These are phyloP conservation scores for Raddia guianensis DNA, from an alignment of 176 grass and related monocot species.

Conservation along the genomic window DNA sequence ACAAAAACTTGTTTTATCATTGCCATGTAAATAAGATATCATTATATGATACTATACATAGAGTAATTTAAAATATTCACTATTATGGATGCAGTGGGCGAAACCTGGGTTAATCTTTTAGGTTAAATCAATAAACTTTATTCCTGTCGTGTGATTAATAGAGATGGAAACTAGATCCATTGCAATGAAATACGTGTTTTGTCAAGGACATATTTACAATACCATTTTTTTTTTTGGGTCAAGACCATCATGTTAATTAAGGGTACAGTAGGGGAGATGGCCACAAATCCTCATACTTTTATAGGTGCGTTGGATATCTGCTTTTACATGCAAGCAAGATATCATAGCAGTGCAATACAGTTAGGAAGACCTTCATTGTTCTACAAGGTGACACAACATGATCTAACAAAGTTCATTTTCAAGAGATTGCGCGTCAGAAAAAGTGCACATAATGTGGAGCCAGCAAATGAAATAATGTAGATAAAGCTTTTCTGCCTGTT, in stretches of 20 bases:
- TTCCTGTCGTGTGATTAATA: not conserved
- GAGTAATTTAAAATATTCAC: not conserved
- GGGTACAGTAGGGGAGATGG: not conserved
- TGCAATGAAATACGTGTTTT: not conserved
- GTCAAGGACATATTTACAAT: not conserved
- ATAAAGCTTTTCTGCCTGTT: conserved; percentile 22
- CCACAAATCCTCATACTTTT: not conserved
- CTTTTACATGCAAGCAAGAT: not conserved
- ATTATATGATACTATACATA: too few relatives aligned
- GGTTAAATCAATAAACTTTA: not conserved
- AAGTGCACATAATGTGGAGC: conserved; percentile 19
- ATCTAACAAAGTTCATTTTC: conserved; percentile 8
- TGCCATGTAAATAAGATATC: not conserved
- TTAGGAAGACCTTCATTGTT: conserved; percentile 25
- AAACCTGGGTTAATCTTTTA: not conserved
- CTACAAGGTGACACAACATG: conserved; percentile 6
- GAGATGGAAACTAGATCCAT: not conserved
- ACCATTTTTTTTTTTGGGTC: not conserved
- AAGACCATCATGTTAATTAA: not conserved
- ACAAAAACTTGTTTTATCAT: conserved; percentile 4
- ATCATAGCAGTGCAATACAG: conserved; percentile 26
- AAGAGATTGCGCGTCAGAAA: conserved; percentile 39
- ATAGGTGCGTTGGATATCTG: conserved; percentile 20
- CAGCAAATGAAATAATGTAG: conserved; percentile 9
- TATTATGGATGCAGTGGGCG: conserved; percentile 3